Evolutionary conservation across 495 filamentous ascomycete species (phyloP).

Genomic region (Neurospora sp.): DNA sequence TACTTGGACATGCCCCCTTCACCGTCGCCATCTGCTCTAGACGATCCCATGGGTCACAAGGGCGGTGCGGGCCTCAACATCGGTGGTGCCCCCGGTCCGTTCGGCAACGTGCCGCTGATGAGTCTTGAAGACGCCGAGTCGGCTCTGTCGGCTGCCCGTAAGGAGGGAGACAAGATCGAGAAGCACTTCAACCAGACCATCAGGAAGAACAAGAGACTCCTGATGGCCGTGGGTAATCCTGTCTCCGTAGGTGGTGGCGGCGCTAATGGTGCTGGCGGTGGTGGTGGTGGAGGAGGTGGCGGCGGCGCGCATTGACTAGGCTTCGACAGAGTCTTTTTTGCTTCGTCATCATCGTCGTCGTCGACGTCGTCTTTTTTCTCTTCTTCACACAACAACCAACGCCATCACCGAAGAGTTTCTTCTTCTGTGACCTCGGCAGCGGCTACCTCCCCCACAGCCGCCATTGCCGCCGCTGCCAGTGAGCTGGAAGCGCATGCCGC

Average conservation of each 20-base stretch:
- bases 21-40: neutral
- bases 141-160: conserved; percentile 44
- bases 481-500: conserved; percentile 5
- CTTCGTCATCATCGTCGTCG: neutral
- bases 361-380: neutral
- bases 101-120: conserved; percentile 40
- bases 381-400: neutral
- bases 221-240: conserved; percentile 6
- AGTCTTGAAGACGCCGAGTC: conserved; percentile 52
- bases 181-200: conserved; percentile 52
- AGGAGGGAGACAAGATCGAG: conserved; percentile 60
- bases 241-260: neutral
- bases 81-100: conserved; percentile 13
- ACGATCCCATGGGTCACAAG: neutral
- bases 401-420: neutral
- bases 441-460: neutral
- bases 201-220: conserved; percentile 48
- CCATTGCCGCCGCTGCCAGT: neutral
- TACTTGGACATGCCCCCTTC: neutral
- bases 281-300: neutral
- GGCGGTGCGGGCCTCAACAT: neutral
- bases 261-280: neutral
- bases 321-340: neutral
- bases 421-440: neutral
- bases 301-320: conserved; percentile 24